phyloP scores from a whole-genome alignment of 495 filamentous ascomycete genomes.

The Penicillium coffeae region DNA sequence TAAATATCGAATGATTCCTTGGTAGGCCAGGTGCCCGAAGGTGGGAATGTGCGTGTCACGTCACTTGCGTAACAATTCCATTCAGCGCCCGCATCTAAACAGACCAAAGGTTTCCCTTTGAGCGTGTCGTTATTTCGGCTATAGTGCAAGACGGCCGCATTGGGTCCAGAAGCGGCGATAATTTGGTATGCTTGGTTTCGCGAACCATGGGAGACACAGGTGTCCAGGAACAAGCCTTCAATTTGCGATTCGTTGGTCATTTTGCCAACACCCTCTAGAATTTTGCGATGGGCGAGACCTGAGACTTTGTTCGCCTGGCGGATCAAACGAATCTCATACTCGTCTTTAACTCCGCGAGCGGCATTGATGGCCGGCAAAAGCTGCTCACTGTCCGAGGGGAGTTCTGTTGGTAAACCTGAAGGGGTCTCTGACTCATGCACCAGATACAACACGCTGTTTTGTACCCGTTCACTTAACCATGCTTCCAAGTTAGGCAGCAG shows the following conservation, averaged over 20 bases:
- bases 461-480: conserved; percentile 58
- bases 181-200: conserved; percentile 80
- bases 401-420: conserved; percentile 52
- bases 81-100: conserved; percentile 83
- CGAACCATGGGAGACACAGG: conserved; percentile 66
- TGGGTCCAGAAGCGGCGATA: conserved; percentile 75
- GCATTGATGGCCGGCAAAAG: conserved; percentile 67
- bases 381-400: conserved; percentile 30
- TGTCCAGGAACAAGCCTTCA: conserved; percentile 68
- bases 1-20: conserved; percentile 66
- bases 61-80: conserved; percentile 87
- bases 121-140: conserved; percentile 69
- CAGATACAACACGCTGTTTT: conserved; percentile 31
- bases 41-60: conserved; percentile 81
- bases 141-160: conserved; percentile 86
- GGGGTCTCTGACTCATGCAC: conserved; percentile 36
- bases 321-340: conserved; percentile 76
- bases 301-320: conserved; percentile 74
- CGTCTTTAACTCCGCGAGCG: conserved; percentile 71
- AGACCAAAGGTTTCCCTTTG: conserved; percentile 61
- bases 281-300: conserved; percentile 64
- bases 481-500: conserved; percentile 56
- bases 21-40: conserved; percentile 58
- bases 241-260: conserved; percentile 78
- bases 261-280: conserved; percentile 55